Percentiles rank a stretch among this genome's conserved stretches.
Conservation (phyloP, 2,329 filamentous ascomycete species). For the Pseudocercospora pini-densiflorae region DNA sequence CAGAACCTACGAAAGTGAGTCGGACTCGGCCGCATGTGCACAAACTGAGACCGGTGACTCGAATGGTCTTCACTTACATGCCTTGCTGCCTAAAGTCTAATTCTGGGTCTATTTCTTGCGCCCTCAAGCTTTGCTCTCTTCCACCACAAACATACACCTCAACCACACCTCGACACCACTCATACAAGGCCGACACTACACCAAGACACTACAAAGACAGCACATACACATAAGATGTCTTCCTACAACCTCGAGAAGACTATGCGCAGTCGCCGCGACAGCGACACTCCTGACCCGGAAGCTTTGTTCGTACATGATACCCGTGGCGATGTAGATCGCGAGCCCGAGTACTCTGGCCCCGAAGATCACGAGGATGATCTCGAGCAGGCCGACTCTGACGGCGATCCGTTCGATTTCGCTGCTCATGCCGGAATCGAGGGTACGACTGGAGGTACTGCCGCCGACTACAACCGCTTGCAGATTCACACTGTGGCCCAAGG, state of each 20-base stretch:
- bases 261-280: not conserved
- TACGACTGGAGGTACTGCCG: not conserved
- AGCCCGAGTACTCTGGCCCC: not conserved
- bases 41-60: not conserved
- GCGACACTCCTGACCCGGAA: not conserved
- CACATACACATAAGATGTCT: not conserved
- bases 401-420: not conserved
- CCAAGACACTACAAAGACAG: not conserved
- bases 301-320: not conserved
- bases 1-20: not conserved
- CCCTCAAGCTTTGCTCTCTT: not conserved
- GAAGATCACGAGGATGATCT: not conserved
- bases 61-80: not conserved
- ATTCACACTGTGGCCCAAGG: not conserved
- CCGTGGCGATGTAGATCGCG: not conserved
- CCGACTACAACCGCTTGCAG: not conserved
- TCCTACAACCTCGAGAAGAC: not conserved
- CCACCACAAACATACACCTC: not conserved
- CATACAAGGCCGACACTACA: not conserved
- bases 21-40: not conserved
- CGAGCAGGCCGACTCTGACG: not conserved
- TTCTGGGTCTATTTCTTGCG: not conserved
- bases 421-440: not conserved
- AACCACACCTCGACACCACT: not conserved
- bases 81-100: not conserved